phyloP scores from a whole-genome alignment of 1,284 basidiomycete genomes.

The Ganoderma leucocontextum region DNA sequence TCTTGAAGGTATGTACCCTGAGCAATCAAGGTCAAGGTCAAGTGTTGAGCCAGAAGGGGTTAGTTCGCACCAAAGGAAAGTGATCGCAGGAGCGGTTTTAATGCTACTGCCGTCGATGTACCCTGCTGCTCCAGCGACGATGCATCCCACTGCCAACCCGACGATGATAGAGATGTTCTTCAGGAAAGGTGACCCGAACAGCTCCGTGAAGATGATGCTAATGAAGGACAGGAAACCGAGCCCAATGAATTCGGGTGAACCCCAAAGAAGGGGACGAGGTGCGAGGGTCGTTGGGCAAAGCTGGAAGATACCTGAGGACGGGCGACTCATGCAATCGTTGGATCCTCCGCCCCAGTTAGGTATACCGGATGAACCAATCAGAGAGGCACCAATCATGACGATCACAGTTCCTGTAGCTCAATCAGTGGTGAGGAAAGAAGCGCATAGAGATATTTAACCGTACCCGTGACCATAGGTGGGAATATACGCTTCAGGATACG shows the following conservation, averaged over 20 bases:
- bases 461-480: slow-evolving; percentile 83
- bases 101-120: slow-evolving; percentile 76
- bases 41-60: not conserved
- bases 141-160: slow-evolving; percentile 80
- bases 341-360: slow-evolving; percentile 87
- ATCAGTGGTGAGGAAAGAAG: slow-evolving; percentile 1
- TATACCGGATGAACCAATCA: slow-evolving; percentile 79
- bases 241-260: slow-evolving; percentile 84
- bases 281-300: slow-evolving; percentile 77
- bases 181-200: slow-evolving; percentile 86
- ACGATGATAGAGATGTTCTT: slow-evolving; percentile 82
- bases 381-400: slow-evolving; percentile 79
- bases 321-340: slow-evolving; percentile 69
- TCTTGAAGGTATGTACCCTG: slow-evolving; percentile 83
- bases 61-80: slow-evolving; percentile 71
- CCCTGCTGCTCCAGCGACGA: slow-evolving; percentile 78
- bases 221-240: slow-evolving; percentile 87
- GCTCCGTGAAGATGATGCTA: slow-evolving; percentile 78
- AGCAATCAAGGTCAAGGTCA: not conserved
- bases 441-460: slow-evolving; percentile 20
- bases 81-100: slow-evolving; percentile 73
- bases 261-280: slow-evolving; percentile 71
- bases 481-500: slow-evolving; percentile 74
- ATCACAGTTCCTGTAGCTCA: slow-evolving; percentile 65
- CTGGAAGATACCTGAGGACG: slow-evolving; percentile 68